Base-by-base conservation (phyloP, 2,329 filamentous ascomycete genomes). In the Cercospora nicotianae region DNA sequence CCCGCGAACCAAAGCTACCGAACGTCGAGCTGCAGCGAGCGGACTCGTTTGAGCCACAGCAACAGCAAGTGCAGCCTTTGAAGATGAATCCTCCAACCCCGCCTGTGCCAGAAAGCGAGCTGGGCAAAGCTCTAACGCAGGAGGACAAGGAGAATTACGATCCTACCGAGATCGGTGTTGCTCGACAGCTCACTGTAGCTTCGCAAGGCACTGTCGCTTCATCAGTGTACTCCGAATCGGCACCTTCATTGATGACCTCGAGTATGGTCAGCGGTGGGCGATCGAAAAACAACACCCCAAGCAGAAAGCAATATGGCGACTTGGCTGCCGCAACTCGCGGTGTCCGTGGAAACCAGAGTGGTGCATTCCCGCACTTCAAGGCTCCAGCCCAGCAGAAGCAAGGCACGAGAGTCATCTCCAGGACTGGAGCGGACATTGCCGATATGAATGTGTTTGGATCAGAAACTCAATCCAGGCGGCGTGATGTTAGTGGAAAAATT, bases 401-500 rank as follows among this genome's bases (percentile, higher is more conserved):
- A 26, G 62, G 48, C 64, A 78, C 63, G 70, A 75, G 83, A 18
- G 83, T 84, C 1, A 75, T 85, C 1, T 84, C 82, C 68, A 74
- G 82, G 42, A 80, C 79, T 4, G 83, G 83, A 3, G 80, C 82
- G 3, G 83, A 85, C 61, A 80, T 83, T 65, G 76, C 79, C 20
- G 81, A 80, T 65, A 73, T 70, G 73, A 75, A 63, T 73, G 67
- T 79, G 51, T 68, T 67, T 71, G 57, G 60, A 39, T 33, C 67
- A 45, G 59, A 78, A 76, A 18, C 76, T 75, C 73, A 5, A 67
- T 77, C 67, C 63, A 81, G 79, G 18, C 81, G 85, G 58, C 81
- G 90, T 57, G 88, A 90, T 69, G 90, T 92, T 2, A 93, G 90
- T 75, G 91, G 91, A 1, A 92, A 91, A 81, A 79, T 89, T 65